Evolutionary conservation across 164 flowering plant genomes (phyloP).

Genomic region (Vitis rupestris): DNA sequence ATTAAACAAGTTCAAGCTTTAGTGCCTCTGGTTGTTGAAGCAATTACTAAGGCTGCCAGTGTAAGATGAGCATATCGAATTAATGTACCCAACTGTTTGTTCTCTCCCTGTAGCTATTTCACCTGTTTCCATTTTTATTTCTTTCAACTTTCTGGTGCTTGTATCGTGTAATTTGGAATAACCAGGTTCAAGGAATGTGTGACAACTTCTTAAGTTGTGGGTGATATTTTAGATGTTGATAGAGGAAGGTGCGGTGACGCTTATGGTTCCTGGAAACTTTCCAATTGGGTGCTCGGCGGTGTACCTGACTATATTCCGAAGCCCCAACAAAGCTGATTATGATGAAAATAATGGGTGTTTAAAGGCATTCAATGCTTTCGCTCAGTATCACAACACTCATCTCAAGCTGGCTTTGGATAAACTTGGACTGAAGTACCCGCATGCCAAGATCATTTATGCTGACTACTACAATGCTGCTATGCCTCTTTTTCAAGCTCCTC

Average conservation of each 20-base stretch:
- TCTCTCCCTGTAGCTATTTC: neutral
- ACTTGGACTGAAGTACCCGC: constrained; percentile 40
- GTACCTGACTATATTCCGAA: constrained; percentile 35
- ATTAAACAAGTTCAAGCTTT: constrained; percentile 20
- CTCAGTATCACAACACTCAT: constrained; percentile 43
- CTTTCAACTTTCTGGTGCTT: neutral
- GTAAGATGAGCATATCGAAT: constrained; percentile 25
- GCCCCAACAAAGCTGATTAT: constrained; percentile 30
- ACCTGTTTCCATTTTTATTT: neutral
- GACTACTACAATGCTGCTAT: constrained; percentile 50
- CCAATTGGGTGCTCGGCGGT: constrained; percentile 54
- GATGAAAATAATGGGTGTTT: constrained; percentile 45
- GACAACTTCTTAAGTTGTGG: neutral
- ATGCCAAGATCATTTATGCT: constrained; percentile 47
- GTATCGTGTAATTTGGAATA: too few relatives aligned
- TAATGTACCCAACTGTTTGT: too few relatives aligned
- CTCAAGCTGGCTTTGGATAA: constrained; percentile 33
- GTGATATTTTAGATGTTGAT: constrained; percentile 34
- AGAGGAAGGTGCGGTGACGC: constrained; percentile 48
- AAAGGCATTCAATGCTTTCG: constrained; percentile 36
- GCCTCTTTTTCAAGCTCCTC: constrained; percentile 32
- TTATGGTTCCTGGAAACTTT: constrained; percentile 58
- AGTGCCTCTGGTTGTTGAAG: constrained; percentile 38
- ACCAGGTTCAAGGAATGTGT: neutral
- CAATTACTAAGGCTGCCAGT: constrained; percentile 26